phyloP scores from a whole-genome alignment of 2,329 filamentous ascomycete species.

The Chrysosporium keratinophilum region DNA sequence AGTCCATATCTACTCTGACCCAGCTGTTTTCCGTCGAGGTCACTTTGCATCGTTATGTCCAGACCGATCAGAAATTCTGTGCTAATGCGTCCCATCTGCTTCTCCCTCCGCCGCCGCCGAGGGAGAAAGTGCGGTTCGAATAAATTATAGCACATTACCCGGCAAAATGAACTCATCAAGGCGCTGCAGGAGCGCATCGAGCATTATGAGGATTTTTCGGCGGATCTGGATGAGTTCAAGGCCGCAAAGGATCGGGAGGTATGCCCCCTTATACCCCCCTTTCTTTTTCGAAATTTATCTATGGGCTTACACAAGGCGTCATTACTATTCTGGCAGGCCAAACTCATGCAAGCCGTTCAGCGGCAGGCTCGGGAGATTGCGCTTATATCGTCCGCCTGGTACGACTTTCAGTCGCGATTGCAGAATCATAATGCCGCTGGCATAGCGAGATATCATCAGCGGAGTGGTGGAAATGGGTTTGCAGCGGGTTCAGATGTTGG shows the following conservation, averaged over 20 bases:
- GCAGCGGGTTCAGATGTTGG: conserved; percentile 29
- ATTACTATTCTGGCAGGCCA: conserved; percentile 23
- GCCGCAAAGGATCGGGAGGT: conserved; percentile 35
- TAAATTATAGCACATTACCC: conserved; percentile 31
- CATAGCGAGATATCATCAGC: conserved; percentile 30
- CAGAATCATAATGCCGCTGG: conserved; percentile 35
- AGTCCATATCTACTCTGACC: conserved; percentile 9
- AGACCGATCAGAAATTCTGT: conserved; percentile 11
- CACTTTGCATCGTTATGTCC: conserved; percentile 12
- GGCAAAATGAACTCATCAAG: conserved; percentile 36
- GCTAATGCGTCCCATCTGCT: conserved; percentile 12
- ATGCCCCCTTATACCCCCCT: conserved; percentile 14
- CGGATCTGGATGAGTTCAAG: conserved; percentile 29
- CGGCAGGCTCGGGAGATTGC: conserved; percentile 35
- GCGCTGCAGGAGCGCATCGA: conserved; percentile 34
- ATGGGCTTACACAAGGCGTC: conserved; percentile 15
- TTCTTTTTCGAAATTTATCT: neutral
- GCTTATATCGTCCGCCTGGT: conserved; percentile 40
- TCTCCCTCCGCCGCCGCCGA: neutral
- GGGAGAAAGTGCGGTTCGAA: neutral
- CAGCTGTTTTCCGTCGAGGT: conserved; percentile 15
- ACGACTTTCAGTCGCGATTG: conserved; percentile 37
- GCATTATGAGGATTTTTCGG: conserved; percentile 30
- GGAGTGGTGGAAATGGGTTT: conserved; percentile 20
- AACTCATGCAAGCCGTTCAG: conserved; percentile 34